Conservation (phyloP, 345 rosid genomes). For the Viola odorata region DNA sequence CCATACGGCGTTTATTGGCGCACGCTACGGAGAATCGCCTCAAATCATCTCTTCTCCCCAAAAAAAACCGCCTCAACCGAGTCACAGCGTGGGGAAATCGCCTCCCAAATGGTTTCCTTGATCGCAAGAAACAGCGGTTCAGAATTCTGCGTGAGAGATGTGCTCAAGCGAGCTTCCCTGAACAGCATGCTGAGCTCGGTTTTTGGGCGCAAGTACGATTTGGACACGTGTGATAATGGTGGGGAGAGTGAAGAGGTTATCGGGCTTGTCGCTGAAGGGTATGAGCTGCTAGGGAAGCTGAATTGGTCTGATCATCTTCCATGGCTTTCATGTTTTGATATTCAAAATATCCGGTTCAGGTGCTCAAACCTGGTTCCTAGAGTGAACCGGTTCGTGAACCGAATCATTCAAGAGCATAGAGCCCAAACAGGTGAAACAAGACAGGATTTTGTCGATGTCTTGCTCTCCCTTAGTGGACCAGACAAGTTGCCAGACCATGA, state of each 20-base stretch:
- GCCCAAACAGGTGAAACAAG: conserved; percentile 5
- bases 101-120: conserved; percentile 34
- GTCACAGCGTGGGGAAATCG: conserved; percentile 28
- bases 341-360: conserved; percentile 37
- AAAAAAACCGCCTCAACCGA: conserved; percentile 35
- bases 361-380: conserved; percentile 38
- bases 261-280: conserved; percentile 47
- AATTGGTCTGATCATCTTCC: conserved; percentile 58
- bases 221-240: conserved; percentile 7
- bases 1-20: conserved; percentile 53
- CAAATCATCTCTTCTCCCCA: conserved; percentile 46
- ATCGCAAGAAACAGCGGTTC: conserved; percentile 7
- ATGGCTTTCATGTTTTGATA: conserved; percentile 39
- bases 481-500: conserved; percentile 34
- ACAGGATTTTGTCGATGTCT: conserved; percentile 41
- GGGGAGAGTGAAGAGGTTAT: conserved; percentile 30
- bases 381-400: conserved; percentile 43
- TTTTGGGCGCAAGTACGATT: conserved; percentile 37
- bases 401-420: conserved; percentile 36
- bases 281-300: conserved; percentile 38
- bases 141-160: conserved; percentile 23
- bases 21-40: conserved; percentile 38
- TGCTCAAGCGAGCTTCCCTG: conserved; percentile 43
- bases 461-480: conserved; percentile 33
- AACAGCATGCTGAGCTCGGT: conserved; percentile 51